Conservation (phyloP, 257 asterid species). For the Nyctanthes arbortristis region DNA sequence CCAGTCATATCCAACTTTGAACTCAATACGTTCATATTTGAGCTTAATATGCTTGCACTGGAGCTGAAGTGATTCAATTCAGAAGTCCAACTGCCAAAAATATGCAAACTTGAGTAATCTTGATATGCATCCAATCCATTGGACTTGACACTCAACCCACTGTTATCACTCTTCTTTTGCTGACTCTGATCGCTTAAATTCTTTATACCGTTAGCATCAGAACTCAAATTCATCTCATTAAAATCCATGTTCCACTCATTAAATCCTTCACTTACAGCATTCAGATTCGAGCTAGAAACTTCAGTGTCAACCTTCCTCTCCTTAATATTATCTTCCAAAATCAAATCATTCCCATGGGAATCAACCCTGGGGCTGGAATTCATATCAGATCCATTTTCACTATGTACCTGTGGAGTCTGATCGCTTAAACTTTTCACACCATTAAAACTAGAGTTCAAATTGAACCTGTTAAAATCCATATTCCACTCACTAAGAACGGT, state of each 20-base stretch:
- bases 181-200: conserved; percentile 31
- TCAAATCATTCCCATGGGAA: neutral
- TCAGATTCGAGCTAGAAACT: conserved; percentile 8
- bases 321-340: neutral
- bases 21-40: conserved; percentile 23
- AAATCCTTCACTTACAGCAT: conserved; percentile 30
- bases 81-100: conserved; percentile 34
- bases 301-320: conserved; percentile 7
- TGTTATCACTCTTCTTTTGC: conserved; percentile 34
- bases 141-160: conserved; percentile 28
- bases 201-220: neutral
- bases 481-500: conserved; percentile 20
- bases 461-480: neutral
- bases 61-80: conserved; percentile 35
- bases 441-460: neutral
- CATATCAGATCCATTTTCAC: conserved; percentile 17
- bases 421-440: neutral
- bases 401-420: conserved; percentile 14
- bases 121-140: conserved; percentile 26
- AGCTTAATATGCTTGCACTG: conserved; percentile 17
- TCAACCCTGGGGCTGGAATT: neutral
- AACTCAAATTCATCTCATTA: neutral
- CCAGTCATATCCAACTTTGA: conserved; percentile 33
- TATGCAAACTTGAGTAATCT: conserved; percentile 14
- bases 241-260: conserved; percentile 28